Evolutionary conservation across 2,329 filamentous ascomycete species (phyloP), one percentile per base, ranked within the genome.

Genomic region (Xylaria hypoxylon): DNA sequence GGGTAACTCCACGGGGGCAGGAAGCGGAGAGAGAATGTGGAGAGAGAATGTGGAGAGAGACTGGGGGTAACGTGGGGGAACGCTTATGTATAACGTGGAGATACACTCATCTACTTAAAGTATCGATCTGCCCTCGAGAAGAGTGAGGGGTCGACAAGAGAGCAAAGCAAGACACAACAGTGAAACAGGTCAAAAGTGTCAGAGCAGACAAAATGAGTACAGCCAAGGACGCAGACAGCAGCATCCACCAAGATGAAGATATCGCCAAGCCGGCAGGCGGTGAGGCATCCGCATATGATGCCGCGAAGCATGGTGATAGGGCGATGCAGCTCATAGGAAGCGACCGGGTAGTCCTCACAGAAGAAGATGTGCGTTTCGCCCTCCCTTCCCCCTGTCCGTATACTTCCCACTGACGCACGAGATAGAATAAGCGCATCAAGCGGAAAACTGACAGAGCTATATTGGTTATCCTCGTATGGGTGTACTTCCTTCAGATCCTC

Each of bases 401-500:
- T 7, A 40, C 7, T 19, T 24, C 8, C 19, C n/a, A n/a, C 40
- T 52, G 22, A 61, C 44, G 10, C 24, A n/a, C 24, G 33, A 55
- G 15, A 48, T 40, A 71, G 70, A 66, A 72, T 38, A 65, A 62
- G 50, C 67, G 70, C 47, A 72, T 72, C 64, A 62, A 19, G 48
- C 64, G 67, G 13, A 59, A 67, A 55, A 82, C 82, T 66, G 81
- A 83, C 71, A 62, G 77, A 28, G 78, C 78, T 8, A 75, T 83
- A 26, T 76, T 83, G 7, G 77, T 79, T 1, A 74, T 83, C 57
- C 84, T 90, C 64, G 79, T 90, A 11, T 81, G 82, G 6, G 86
- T 89, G 22, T 90, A 90, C 76, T 89, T 87, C 72, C 81, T 90
- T 0, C 88, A 90, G 69, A 84, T 84, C 11, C 80, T 90, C 5